Evolutionary conservation across 768 basidiomycete genomes (phyloP).

Genomic region (Rhodotorula kratochvilovae): DNA sequence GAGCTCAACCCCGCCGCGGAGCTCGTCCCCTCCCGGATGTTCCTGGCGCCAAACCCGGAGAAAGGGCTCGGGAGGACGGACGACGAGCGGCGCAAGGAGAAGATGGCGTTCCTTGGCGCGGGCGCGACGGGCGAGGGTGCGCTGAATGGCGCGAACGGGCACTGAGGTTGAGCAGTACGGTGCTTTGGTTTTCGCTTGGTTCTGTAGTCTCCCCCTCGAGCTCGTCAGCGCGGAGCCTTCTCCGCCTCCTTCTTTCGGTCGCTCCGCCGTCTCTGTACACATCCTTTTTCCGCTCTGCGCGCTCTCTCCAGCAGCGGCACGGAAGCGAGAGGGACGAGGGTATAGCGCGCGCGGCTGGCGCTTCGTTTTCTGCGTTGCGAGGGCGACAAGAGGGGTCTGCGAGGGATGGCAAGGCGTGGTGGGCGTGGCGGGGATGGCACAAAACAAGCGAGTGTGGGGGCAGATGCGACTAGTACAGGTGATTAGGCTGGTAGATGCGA

Average conservation of each 20-base stretch:
- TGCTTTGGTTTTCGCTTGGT: not conserved
- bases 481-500: not conserved
- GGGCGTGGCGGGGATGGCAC: not conserved
- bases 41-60: constrained; percentile 13
- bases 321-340: not conserved
- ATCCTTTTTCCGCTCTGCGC: too few species aligned
- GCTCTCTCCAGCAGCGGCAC: too few species aligned
- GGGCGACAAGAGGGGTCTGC: too few species aligned
- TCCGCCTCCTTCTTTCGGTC: too few species aligned
- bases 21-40: constrained; percentile 42
- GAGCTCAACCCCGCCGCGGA: constrained; percentile 50
- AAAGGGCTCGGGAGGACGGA: not conserved
- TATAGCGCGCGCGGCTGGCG: not conserved
- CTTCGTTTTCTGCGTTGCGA: not conserved
- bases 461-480: not conserved
- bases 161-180: not conserved
- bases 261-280: too few species aligned
- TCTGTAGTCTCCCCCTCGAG: too few species aligned
- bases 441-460: not conserved
- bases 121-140: not conserved
- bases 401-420: too few species aligned
- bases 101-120: not conserved
- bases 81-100: not conserved
- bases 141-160: not conserved
- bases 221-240: too few species aligned